phyloP scores from a whole-genome alignment of 805 yeast genomes.

The Suhomyces canberraensis region DNA sequence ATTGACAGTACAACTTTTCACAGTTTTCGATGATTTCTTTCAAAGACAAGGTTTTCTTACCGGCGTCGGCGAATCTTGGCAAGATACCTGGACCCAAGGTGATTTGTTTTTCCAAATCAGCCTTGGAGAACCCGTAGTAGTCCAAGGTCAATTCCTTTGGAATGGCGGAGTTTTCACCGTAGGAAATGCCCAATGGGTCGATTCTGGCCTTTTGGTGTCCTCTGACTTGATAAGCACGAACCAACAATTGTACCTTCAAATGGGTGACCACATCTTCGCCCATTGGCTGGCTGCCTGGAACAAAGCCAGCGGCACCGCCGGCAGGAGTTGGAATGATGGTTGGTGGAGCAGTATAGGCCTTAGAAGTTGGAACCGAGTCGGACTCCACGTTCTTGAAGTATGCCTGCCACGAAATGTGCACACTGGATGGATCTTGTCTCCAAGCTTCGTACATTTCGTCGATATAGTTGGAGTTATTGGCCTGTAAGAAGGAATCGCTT shows the following conservation, averaged over 20 bases:
- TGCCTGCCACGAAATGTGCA: constrained; percentile 95
- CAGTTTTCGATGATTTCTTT: constrained; percentile 75
- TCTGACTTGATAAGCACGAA: constrained; percentile 97
- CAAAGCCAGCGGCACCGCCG: constrained; percentile 62
- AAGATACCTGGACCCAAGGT: constrained; percentile 96
- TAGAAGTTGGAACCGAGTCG: constrained; percentile 62
- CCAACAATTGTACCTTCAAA: constrained; percentile 91
- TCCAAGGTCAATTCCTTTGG: constrained; percentile 91
- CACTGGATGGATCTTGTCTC: constrained; percentile 85
- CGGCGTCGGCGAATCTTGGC: constrained; percentile 77
- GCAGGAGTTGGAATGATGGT: constrained; percentile 78
- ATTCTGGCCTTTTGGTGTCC: constrained; percentile 95
- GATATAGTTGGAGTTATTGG: constrained; percentile 84
- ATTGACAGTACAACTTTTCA: constrained; percentile 81
- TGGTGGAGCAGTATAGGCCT: constrained; percentile 91
- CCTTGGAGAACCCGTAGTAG: constrained; percentile 86
- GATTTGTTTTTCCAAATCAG: constrained; percentile 78
- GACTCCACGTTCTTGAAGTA: constrained; percentile 88
- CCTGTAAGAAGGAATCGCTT: constrained; percentile 74
- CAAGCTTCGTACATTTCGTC: constrained; percentile 98
- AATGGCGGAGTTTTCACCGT: constrained; percentile 62
- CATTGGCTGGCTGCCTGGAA: constrained; percentile 50
- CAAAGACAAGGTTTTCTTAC: constrained; percentile 64
- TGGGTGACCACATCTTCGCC: constrained; percentile 75
- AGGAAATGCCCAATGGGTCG: constrained; percentile 91